A percentile compares a stretch with the other conserved stretches of the same genome.
These are phyloP conservation scores for Dillenia suffruticosa DNA, from an alignment of 164 flowering plant species.

Conservation along the genomic window DNA sequence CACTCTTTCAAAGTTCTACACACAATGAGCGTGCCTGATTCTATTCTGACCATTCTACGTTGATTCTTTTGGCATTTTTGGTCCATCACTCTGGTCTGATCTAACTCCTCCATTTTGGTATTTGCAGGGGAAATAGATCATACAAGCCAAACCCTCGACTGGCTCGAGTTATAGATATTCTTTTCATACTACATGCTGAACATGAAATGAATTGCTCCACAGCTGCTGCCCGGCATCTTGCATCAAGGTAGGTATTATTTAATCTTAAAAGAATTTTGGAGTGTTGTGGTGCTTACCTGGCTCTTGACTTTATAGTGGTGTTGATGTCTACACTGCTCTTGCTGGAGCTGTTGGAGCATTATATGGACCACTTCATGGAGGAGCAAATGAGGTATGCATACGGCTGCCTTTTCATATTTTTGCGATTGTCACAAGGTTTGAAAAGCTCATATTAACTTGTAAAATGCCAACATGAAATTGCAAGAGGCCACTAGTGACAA, in stretches of 20 bases:
- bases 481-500: too few relatives aligned
- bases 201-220: slow-evolving; percentile 99
- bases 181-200: slow-evolving; percentile 96
- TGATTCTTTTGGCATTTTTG: not conserved
- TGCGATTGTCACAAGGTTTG: not conserved
- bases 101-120: slow-evolving; percentile 1
- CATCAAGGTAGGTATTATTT: slow-evolving; percentile 64
- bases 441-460: not conserved
- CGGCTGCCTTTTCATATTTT: not conserved
- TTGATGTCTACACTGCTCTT: slow-evolving; percentile 98
- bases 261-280: not conserved
- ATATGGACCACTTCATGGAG: slow-evolving; percentile 99
- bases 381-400: slow-evolving; percentile 88
- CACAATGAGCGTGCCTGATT: too few relatives aligned
- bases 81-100: not conserved
- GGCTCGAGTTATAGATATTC: slow-evolving; percentile 86
- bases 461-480: not conserved
- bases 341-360: slow-evolving; percentile 99
- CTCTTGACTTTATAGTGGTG: slow-evolving; percentile 58
- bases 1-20: too few relatives aligned
- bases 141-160: slow-evolving; percentile 93
- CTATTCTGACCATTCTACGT: too few relatives aligned
- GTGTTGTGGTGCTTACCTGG: not conserved
- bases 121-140: slow-evolving; percentile 76
- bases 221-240: slow-evolving; percentile 97